Percentiles rank a stretch among this genome's conserved stretches.
Conservation (phyloP, 257 asterid species). For the Fraxinus quadrangulata region DNA sequence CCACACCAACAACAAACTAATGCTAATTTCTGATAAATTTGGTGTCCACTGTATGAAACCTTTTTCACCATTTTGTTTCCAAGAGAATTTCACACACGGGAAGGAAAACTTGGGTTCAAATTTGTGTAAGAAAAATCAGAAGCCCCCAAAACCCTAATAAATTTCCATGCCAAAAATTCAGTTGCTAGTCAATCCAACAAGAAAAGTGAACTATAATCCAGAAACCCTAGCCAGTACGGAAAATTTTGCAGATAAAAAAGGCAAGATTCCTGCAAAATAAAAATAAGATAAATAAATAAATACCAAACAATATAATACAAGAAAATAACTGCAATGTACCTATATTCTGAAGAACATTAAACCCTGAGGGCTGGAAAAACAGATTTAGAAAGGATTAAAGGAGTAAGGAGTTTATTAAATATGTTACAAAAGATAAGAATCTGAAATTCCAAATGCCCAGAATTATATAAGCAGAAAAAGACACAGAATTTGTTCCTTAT, state of each 20-base stretch:
- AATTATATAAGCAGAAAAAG: slow-evolving; percentile 8
- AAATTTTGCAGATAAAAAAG: slow-evolving; percentile 2
- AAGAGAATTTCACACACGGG: background rate
- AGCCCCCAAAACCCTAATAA: slow-evolving; percentile 39
- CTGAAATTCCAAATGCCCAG: background rate
- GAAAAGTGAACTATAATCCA: background rate
- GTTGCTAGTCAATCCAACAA: slow-evolving; percentile 20
- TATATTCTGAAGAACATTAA: background rate
- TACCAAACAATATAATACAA: background rate
- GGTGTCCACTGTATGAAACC: too few relatives aligned
- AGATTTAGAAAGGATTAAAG: background rate
- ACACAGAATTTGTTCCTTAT: slow-evolving; percentile 29
- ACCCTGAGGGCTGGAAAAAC: background rate
- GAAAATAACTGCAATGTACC: background rate
- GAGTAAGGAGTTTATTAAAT: background rate
- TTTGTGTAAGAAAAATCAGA: background rate
- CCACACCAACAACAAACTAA: too few relatives aligned
- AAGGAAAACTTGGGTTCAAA: background rate
- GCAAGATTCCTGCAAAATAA: background rate
- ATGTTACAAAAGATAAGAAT: background rate
- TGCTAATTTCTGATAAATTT: too few relatives aligned
- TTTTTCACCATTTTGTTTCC: background rate
- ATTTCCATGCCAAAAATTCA: slow-evolving; percentile 22
- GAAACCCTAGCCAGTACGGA: background rate
- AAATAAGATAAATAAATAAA: background rate